Conservation (phyloP, 257 asterid genomes). For the Penstemon davidsonii region DNA sequence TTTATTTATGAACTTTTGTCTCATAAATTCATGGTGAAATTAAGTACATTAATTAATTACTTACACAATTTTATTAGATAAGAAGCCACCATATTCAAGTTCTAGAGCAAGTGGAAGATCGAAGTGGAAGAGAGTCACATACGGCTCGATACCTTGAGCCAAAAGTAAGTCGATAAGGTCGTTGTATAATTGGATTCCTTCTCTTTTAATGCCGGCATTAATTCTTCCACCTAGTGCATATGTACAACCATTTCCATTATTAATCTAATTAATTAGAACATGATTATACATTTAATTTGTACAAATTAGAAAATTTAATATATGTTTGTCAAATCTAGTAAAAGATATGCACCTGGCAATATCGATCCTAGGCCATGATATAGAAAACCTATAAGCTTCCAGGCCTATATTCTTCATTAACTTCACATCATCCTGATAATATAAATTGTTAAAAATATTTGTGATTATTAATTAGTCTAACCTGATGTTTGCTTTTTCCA, state of each 20-base stretch:
- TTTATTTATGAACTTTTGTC: too few species aligned
- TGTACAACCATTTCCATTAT: too few species aligned
- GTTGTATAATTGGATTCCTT: constrained; percentile 26
- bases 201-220: constrained; percentile 25
- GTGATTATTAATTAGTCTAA: too few species aligned
- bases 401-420: constrained; percentile 19
- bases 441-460: too few species aligned
- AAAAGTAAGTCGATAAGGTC: constrained; percentile 31
- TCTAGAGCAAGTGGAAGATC: constrained; percentile 37
- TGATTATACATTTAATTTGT: background rate
- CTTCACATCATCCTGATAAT: constrained; percentile 19
- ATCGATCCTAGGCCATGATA: constrained; percentile 34
- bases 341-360: constrained; percentile 12
- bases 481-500: too few species aligned
- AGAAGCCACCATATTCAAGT: constrained; percentile 41
- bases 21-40: too few species aligned
- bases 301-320: too few species aligned
- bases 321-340: too few species aligned
- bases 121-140: constrained; percentile 38
- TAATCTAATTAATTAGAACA: background rate
- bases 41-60: background rate
- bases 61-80: constrained; percentile 29
- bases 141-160: constrained; percentile 34
- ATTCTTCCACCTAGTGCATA: constrained; percentile 23
- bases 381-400: constrained; percentile 26